Conservation (phyloP, 2,329 filamentous ascomycete genomes). For the Colletotrichum agaves region DNA sequence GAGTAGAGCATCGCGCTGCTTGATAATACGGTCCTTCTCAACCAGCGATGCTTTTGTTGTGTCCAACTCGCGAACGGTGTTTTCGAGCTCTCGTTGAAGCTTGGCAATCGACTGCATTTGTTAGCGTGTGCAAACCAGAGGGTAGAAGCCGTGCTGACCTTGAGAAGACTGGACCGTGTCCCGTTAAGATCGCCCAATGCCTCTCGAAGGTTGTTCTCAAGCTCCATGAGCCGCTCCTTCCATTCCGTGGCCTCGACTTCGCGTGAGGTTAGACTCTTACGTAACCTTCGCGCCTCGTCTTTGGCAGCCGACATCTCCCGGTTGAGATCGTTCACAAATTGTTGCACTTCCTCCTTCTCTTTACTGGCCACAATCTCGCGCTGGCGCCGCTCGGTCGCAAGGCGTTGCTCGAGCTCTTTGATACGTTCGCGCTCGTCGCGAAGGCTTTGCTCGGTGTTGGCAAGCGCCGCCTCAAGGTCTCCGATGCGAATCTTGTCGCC, state of each 20-base stretch:
- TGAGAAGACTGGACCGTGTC: slow-evolving; percentile 85
- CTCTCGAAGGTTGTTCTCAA: slow-evolving; percentile 89
- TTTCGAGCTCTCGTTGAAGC: slow-evolving; percentile 87
- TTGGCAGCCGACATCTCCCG: slow-evolving; percentile 82
- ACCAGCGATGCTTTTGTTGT: slow-evolving; percentile 78
- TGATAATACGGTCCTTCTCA: slow-evolving; percentile 92
- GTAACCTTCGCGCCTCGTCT: slow-evolving; percentile 84
- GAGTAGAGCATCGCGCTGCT: slow-evolving; percentile 87
- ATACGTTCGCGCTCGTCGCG: slow-evolving; percentile 85
- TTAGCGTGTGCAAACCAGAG: slow-evolving; percentile 8
- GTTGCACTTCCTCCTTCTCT: slow-evolving; percentile 95
- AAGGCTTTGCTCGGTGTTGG: slow-evolving; percentile 81
- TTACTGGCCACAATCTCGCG: slow-evolving; percentile 86
- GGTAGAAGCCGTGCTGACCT: slow-evolving; percentile 59
- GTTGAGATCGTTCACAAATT: slow-evolving; percentile 93
- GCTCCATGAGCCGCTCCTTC: slow-evolving; percentile 89
- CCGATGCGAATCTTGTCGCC: slow-evolving; percentile 98
- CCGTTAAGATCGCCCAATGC: slow-evolving; percentile 89
- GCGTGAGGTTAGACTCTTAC: slow-evolving; percentile 83
- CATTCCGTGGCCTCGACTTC: slow-evolving; percentile 91
- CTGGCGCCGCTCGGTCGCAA: slow-evolving; percentile 84
- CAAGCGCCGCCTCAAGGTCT: slow-evolving; percentile 85
- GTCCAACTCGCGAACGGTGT: slow-evolving; percentile 84
- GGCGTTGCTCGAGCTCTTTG: slow-evolving; percentile 77
- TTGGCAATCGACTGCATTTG: slow-evolving; percentile 77